Evolutionary conservation across 2,329 filamentous ascomycete species (phyloP).

Genomic region (Biscogniauxia marginata): DNA sequence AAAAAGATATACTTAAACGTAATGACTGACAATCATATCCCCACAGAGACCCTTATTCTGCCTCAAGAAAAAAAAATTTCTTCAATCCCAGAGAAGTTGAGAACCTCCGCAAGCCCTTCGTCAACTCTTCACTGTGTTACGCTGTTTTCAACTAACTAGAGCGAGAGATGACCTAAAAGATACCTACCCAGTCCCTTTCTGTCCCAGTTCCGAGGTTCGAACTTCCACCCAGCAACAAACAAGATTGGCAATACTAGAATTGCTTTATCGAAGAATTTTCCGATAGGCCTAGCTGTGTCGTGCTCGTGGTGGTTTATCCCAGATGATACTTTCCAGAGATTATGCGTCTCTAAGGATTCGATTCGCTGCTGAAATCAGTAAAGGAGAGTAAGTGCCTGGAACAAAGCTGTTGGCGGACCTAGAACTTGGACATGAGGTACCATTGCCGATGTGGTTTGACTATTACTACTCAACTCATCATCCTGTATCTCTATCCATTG

Average conservation of each 20-base stretch:
- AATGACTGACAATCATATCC: background rate
- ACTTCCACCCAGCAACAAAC: constrained; percentile 2
- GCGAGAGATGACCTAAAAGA: background rate
- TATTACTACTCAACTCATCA: background rate
- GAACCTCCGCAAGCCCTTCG: background rate
- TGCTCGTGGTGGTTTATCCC: background rate
- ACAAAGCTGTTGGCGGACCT: background rate
- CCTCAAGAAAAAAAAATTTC: background rate
- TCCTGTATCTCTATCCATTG: background rate
- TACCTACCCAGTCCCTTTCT: background rate
- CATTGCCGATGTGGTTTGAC: background rate
- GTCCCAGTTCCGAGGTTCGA: background rate
- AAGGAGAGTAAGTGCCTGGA: background rate
- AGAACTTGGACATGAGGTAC: background rate
- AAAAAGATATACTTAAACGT: background rate
- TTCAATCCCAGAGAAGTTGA: background rate
- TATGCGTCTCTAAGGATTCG: background rate
- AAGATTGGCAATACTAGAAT: constrained; percentile 4
- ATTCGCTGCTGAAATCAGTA: background rate
- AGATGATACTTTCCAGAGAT: background rate
- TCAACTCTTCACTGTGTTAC: too few species aligned
- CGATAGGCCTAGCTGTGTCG: background rate
- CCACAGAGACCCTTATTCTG: background rate
- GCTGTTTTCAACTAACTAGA: background rate
- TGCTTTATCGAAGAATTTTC: background rate